Evolutionary conservation across 495 filamentous ascomycete species (phyloP), one percentile per base, ranked within the genome.

Genomic region (Hypomontagnella monticulosa): DNA sequence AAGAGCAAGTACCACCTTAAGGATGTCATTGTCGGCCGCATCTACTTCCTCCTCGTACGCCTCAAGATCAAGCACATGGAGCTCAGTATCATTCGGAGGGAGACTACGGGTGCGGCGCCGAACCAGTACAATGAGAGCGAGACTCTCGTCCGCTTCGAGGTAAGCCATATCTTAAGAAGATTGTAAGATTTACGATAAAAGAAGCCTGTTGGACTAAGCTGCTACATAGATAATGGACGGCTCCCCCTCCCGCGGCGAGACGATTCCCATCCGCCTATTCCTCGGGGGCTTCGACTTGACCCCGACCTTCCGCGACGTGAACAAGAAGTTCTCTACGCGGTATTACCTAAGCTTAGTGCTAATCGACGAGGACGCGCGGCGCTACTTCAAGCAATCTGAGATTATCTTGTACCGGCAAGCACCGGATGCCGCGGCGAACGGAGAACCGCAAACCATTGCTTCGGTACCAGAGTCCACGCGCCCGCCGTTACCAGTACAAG

Each of bases 41-140:
- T 99, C 83, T 99, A 98, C 82, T 99, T 99, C 81, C 81, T 99
- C 66, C 84, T 99, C 20, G 95, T 99, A 63, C 88, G 95, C 73
- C 84, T 99, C 74, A 99, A 99, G 87, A 99, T 99, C 77, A 97
- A 97, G 81, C 96, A 99, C 77, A 99, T 99, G 95, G 95, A 99
- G 81, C 79, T 99, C 47, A 95, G 91, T 61, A 99, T 99, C 69
- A 99, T 99, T 73, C 88, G 95, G 67, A 84, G 95, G 63, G 95
- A 99, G 79, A 98, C 95, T 4, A 98, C 95, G 5, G 95, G 95
- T 14, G 93, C 91, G 2, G 91, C 95, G n/a, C 95, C 95, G n/a
- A 99, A 99, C 78, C 96, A 99, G 75, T 99, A 99, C 76, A 98
- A 99, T 76, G 95, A 99, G 82, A 97, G 93, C 78, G 95, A 99